phyloP scores from a whole-genome alignment of 305 asterid species.

The Petunia hybrid region DNA sequence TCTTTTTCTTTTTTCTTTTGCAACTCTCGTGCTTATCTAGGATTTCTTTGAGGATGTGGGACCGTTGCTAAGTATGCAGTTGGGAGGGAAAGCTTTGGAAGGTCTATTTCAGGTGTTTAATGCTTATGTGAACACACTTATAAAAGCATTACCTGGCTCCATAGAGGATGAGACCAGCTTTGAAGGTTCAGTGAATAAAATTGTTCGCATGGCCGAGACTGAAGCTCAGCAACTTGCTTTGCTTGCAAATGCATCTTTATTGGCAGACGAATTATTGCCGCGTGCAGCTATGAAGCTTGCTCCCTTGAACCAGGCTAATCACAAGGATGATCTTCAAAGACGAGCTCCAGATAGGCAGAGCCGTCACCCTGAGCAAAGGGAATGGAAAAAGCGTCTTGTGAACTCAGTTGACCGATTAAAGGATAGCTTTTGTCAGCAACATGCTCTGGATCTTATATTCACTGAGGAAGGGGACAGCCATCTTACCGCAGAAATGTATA shows the following conservation, averaged over 20 bases:
- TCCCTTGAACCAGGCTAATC: conserved; percentile 62
- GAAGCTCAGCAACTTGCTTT: conserved; percentile 96
- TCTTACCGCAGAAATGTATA: conserved; percentile 83
- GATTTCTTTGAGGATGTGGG: conserved; percentile 98
- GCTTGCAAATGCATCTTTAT: conserved; percentile 97
- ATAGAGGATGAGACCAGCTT: conserved; percentile 87
- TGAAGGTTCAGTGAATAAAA: conserved; percentile 85
- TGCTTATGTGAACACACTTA: conserved; percentile 80
- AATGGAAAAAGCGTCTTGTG: conserved; percentile 91
- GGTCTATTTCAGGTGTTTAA: conserved; percentile 94
- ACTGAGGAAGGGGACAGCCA: conserved; percentile 96
- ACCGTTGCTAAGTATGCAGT: conserved; percentile 90
- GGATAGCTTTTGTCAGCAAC: conserved; percentile 98
- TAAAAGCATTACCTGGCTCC: conserved; percentile 94
- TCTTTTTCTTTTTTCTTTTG: conserved; percentile 34
- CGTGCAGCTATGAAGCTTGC: conserved; percentile 96
- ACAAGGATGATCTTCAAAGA: conserved; percentile 81
- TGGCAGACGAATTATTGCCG: conserved; percentile 93
- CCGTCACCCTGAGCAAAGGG: conserved; percentile 97
- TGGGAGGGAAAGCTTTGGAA: conserved; percentile 90
- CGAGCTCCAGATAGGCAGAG: conserved; percentile 86
- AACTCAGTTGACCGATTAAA: conserved; percentile 83
- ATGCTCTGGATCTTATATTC: conserved; percentile 94
- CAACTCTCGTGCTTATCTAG: conserved; percentile 52
- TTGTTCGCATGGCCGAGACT: conserved; percentile 94